Conservation (phyloP, 2,329 filamentous ascomycete genomes). For the Hirsutella minnesotensis region DNA sequence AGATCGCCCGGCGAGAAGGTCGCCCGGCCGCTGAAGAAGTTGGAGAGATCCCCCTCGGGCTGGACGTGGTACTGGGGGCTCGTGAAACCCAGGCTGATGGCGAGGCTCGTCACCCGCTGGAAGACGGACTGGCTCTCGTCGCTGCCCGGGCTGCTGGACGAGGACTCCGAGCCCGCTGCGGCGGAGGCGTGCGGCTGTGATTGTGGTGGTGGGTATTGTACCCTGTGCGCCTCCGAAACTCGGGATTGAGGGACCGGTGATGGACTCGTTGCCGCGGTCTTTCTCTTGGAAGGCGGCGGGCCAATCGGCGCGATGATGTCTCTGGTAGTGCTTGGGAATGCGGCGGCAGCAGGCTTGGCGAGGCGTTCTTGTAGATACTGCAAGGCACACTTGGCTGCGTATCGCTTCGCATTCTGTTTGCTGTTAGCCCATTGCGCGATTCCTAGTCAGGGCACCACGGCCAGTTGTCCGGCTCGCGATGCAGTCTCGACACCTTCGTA, state of each 20-base stretch:
- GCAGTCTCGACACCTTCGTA: too few species aligned
- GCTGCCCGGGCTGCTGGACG: not conserved
- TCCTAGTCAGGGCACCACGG: not conserved
- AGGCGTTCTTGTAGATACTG: constrained; percentile 22
- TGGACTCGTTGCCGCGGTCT: not conserved
- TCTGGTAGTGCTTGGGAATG: not conserved
- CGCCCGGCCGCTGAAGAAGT: constrained; percentile 24
- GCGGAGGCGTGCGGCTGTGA: not conserved
- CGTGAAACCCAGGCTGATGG: constrained; percentile 17
- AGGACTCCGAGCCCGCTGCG: not conserved
- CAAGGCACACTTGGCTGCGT: constrained; percentile 36
- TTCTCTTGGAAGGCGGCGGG: not conserved
- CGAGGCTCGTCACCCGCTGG: constrained; percentile 20
- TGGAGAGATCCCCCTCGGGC: constrained; percentile 6
- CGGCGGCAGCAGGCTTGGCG: not conserved
- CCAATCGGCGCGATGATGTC: too few species aligned
- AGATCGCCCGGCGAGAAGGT: constrained; percentile 18
- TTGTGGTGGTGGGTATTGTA: not conserved
- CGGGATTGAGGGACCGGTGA: not conserved
- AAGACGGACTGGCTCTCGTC: constrained; percentile 4
- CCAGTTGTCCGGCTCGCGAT: too few species aligned
- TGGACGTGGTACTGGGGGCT: constrained; percentile 22
- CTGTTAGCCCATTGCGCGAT: not conserved
- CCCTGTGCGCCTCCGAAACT: not conserved
- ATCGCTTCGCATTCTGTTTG: constrained; percentile 34